These are phyloP conservation scores for Acanthamoeba lenticulata DNA, from an alignment of 208 protist species.

Conservation along the genomic window DNA sequence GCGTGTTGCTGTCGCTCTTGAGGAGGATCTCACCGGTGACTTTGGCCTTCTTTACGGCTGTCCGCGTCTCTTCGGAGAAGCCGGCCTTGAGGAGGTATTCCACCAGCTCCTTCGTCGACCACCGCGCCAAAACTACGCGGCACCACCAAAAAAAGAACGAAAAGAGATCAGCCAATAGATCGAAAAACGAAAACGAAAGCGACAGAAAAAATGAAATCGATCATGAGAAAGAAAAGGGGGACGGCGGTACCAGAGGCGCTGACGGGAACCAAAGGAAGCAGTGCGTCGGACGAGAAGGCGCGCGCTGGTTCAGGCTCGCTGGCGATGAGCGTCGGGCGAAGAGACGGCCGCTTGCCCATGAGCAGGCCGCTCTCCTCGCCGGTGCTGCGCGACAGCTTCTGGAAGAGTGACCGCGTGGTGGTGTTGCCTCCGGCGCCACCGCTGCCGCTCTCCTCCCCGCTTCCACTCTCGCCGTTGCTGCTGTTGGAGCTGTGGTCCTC, in stretches of 20 bases:
- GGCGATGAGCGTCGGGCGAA: neutral
- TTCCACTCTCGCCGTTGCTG: neutral
- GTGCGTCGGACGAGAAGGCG: neutral
- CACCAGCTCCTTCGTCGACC: neutral
- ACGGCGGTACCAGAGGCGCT: neutral
- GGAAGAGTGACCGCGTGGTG: neutral
- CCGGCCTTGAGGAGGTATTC: neutral
- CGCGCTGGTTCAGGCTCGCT: neutral
- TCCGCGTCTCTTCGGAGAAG: neutral
- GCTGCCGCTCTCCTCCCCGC: neutral
- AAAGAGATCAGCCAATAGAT: no score
- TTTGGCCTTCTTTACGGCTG: neutral
- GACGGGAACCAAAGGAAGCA: neutral
- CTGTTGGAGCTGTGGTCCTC: neutral
- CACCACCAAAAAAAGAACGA: neutral
- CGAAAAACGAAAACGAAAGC: no score
- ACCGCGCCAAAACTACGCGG: neutral
- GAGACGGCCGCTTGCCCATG: neutral
- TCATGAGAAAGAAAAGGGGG: neutral
- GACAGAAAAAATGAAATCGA: no score
- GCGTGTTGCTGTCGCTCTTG: neutral
- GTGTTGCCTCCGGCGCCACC: neutral
- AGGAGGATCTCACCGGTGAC: constrained; percentile 6
- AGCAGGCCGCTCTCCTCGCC: neutral
- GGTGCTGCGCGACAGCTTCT: neutral